Percentiles rank a stretch among this genome's conserved stretches.
Conservation (phyloP, 345 rosid genomes). For the Gossypium mustelinum region DNA sequence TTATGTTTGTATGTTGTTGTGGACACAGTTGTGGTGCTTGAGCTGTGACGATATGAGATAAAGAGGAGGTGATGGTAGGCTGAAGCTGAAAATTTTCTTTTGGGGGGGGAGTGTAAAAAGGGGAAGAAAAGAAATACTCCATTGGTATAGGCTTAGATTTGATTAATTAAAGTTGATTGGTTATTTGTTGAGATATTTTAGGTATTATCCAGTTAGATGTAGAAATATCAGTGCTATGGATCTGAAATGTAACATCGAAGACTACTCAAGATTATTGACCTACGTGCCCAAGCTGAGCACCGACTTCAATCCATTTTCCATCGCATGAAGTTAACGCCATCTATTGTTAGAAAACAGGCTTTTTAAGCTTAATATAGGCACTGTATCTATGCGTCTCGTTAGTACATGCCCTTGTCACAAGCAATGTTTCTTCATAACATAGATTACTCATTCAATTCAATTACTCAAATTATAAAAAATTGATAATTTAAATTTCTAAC, state of each 20-base stretch:
- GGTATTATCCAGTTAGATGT: not conserved
- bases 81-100: not conserved
- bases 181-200: not conserved
- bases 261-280: not conserved
- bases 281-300: not conserved
- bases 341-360: no score
- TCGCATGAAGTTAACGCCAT: no score
- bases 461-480: no score
- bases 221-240: not conserved
- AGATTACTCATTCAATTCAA: no score
- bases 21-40: slow-evolving; percentile 76
- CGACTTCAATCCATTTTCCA: not conserved
- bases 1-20: not conserved
- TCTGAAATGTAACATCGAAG: not conserved
- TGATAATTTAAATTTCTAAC: no score
- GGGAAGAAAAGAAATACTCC: not conserved
- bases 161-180: not conserved
- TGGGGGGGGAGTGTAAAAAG: not conserved
- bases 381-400: no score
- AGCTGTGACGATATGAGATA: slow-evolving; percentile 51
- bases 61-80: not conserved
- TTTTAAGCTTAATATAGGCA: no score
- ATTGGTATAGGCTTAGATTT: not conserved
- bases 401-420: no score
- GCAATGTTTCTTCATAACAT: no score